Evolutionary conservation across 2,329 filamentous ascomycete species (phyloP).

Genomic region (Diaporthe velutina): DNA sequence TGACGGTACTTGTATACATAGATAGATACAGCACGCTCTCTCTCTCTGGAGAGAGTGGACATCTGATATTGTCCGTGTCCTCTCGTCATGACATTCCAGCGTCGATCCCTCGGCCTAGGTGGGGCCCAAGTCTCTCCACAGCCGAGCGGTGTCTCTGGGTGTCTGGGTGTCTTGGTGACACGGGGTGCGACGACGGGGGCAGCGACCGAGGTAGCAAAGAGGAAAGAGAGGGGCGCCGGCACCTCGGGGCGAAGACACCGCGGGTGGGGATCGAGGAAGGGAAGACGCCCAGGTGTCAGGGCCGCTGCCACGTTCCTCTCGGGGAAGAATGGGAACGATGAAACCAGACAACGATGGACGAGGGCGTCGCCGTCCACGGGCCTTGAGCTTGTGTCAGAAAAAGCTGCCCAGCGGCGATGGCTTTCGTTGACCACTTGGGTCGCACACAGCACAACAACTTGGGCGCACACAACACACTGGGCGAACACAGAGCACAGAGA

Average conservation of each 20-base stretch:
- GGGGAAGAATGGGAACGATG: conserved; percentile 19
- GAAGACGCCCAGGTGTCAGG: conserved; percentile 4
- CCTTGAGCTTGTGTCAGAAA: conserved; percentile 34
- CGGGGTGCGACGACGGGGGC: conserved; percentile 19
- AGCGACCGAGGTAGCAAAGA: neutral
- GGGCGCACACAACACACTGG: neutral
- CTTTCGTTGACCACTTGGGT: neutral
- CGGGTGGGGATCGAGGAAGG: neutral
- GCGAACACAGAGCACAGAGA: neutral
- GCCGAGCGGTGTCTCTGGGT: conserved; percentile 24
- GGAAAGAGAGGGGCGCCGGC: neutral
- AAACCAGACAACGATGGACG: conserved; percentile 35
- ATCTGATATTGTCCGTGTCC: conserved; percentile 10
- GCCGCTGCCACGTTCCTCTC: conserved; percentile 19
- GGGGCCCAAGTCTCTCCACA: conserved; percentile 27
- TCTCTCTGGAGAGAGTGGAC: neutral
- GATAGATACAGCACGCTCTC: neutral
- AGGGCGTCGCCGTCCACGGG: conserved; percentile 24
- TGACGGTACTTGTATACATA: conserved; percentile 3
- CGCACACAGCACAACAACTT: neutral
- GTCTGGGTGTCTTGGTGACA: conserved; percentile 6
- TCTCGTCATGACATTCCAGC: conserved; percentile 18
- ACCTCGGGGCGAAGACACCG: conserved; percentile 30
- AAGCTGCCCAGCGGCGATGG: neutral
- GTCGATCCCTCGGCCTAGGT: conserved; percentile 25